Evolutionary conservation across 192 early-diverging fungal species (phyloP), one percentile per base, ranked within the genome.

Genomic region (Linnemannia hyalina): DNA sequence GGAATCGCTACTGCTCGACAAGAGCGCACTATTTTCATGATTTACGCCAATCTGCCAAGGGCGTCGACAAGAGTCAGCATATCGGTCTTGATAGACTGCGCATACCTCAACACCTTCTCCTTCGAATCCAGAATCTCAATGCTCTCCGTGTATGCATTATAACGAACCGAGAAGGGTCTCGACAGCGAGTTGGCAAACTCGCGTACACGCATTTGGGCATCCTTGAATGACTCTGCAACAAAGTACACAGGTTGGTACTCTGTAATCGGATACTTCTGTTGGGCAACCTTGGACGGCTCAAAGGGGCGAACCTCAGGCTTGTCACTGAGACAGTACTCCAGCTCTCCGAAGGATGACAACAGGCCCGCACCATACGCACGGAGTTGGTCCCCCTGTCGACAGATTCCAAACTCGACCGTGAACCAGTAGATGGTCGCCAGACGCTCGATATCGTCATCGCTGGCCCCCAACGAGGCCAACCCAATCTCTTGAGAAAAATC

Each of bases 401-500:
- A 96, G 18, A 98, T 83, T 1, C 98, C 98, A 92, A 98, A 99
- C 86, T 99, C 98, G 8, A 97, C 96, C 22, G 97, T 96, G 78
- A 97, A 97, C 96, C 97, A 98, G 83, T 94, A 96, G 32, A 95
- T 95, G 47, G 96, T 98, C 4, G 97, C 94, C 44, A 99, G 91
- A 78, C 94, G 94, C 80, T 97, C 92, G 80, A 98, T 92, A 81
- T 98, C 98, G 18, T 92, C 93, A 77, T 99, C 98, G 10, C 94
- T 94, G 4, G 96, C 96, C 15, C 98, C 98, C 35, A 99, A 89
- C 13, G 96, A 97, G 0, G 98, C 96, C 73, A 99, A 82, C 9
- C 98, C 98, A 78, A 99, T 96, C 90, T 98, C 97, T 77, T 98
- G 97, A 29, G 95, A 93, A 81, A 99, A 96, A 82, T 95, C 96